A percentile compares a stretch with the other conserved stretches of the same genome.
phyloP scores from a whole-genome alignment of 768 basidiomycete genomes.

The Rhodotorula paludigena region DNA sequence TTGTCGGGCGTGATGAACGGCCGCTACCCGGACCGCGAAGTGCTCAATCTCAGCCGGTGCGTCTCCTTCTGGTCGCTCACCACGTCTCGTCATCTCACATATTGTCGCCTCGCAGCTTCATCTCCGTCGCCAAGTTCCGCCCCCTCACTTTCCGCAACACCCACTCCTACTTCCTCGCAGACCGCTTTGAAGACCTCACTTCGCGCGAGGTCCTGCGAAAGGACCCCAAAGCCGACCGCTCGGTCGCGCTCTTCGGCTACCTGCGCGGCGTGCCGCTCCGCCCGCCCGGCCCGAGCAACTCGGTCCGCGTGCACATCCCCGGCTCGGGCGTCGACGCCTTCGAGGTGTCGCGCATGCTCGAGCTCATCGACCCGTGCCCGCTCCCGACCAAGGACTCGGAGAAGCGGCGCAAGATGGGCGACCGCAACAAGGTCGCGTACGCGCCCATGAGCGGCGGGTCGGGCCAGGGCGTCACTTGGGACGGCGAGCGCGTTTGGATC shows the following conservation, averaged over 20 bases:
- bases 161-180: conserved; percentile 90
- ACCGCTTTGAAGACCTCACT: conserved; percentile 91
- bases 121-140: conserved; percentile 97
- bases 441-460: conserved; percentile 95
- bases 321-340: conserved; percentile 76
- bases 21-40: conserved; percentile 93
- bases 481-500: conserved; percentile 97
- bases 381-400: conserved; percentile 85
- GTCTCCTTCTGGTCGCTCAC: not conserved
- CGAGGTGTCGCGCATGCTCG: conserved; percentile 64
- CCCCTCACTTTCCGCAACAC: conserved; percentile 91
- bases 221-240: conserved; percentile 88
- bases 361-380: conserved; percentile 90
- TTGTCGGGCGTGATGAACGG: conserved; percentile 95
- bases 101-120: conserved; percentile 54
- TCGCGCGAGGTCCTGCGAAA: conserved; percentile 73
- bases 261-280: conserved; percentile 63
- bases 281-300: conserved; percentile 58
- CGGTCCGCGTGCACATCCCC: conserved; percentile 84
- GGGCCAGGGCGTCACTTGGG: conserved; percentile 72
- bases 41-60: conserved; percentile 79
- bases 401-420: conserved; percentile 79
- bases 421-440: conserved; percentile 89
- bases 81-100: not conserved
- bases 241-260: conserved; percentile 88